A percentile compares a stretch with the other conserved stretches of the same genome.
phyloP scores from a whole-genome alignment of 345 rosid genomes.

The Salix udensis region DNA sequence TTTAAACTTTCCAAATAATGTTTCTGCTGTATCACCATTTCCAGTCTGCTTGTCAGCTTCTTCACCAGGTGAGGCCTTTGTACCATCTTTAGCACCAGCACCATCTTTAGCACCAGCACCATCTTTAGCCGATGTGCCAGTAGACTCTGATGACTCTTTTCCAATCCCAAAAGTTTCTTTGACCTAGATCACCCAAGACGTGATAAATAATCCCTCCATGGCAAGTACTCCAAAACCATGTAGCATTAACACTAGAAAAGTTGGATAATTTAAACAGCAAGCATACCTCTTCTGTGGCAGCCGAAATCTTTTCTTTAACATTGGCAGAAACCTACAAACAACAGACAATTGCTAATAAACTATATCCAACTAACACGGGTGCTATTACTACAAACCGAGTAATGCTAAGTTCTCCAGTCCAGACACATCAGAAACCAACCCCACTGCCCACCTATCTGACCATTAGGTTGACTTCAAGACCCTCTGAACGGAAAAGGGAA shows the following conservation, averaged over 20 bases:
- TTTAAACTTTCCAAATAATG: constrained; percentile 66
- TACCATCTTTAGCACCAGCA: constrained; percentile 29
- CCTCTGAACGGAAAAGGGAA: neutral
- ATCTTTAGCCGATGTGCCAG: constrained; percentile 40
- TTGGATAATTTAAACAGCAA: constrained; percentile 11
- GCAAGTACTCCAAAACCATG: neutral
- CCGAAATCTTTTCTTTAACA: constrained; percentile 69
- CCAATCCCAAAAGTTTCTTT: constrained; percentile 62
- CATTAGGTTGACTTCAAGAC: neutral
- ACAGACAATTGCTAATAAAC: neutral
- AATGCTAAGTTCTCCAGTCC: neutral
- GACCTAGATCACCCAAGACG: constrained; percentile 46
- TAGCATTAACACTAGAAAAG: neutral
- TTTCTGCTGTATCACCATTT: constrained; percentile 39
- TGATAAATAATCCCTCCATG: neutral
- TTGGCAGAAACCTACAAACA: constrained; percentile 66
- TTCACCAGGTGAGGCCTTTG: constrained; percentile 43
- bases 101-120: constrained; percentile 36
- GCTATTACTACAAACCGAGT: neutral
- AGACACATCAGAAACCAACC: neutral
- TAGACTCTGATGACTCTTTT: constrained; percentile 43
- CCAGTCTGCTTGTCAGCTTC: constrained; percentile 46
- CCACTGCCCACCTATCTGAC: neutral
- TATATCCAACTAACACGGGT: neutral
- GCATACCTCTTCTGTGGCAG: constrained; percentile 84